A percentile compares a stretch with the other conserved stretches of the same genome.
These are phyloP conservation scores for Sporisorium sorghi DNA, from an alignment of 1,284 basidiomycete genomes.

Conservation along the genomic window DNA sequence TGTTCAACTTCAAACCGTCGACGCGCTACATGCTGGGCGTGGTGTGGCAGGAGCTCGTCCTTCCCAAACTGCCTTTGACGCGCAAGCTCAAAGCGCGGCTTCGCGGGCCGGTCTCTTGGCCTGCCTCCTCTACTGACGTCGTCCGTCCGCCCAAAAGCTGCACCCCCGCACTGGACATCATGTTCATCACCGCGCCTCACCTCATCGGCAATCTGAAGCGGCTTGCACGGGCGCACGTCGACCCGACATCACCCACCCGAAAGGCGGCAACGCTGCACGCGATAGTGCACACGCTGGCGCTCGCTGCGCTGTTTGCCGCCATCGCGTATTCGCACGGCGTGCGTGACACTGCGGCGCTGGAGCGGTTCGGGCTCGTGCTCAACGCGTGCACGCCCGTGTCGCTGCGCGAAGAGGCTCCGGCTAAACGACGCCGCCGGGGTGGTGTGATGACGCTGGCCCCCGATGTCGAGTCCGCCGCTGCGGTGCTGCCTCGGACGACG, in stretches of 20 bases:
- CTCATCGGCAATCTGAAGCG: slow-evolving; percentile 33
- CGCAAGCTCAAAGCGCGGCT: slow-evolving; percentile 8
- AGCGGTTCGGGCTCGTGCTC: slow-evolving; percentile 5
- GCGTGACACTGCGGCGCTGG: neutral
- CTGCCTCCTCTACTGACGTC: slow-evolving; percentile 4
- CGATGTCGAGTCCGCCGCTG: neutral
- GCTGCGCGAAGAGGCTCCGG: slow-evolving; percentile 9
- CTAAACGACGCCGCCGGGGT: neutral
- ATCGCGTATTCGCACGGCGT: neutral
- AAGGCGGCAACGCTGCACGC: slow-evolving; percentile 33
- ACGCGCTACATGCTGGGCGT: slow-evolving; percentile 12
- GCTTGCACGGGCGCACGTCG: slow-evolving; percentile 6
- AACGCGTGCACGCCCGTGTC: slow-evolving; percentile 29
- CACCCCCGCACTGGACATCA: neutral
- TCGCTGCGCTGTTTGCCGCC: slow-evolving; percentile 29
- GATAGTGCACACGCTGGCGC: slow-evolving; percentile 21
- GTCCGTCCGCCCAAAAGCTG: slow-evolving; percentile 7
- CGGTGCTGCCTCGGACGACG: slow-evolving; percentile 7
- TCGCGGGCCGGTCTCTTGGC: slow-evolving; percentile 20
- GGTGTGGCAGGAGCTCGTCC: slow-evolving; percentile 22
- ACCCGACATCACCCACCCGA: neutral
- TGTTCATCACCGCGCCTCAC: slow-evolving; percentile 14
- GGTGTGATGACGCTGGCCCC: too few relatives aligned
- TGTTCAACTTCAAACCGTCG: slow-evolving; percentile 41
- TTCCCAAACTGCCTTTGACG: slow-evolving; percentile 27